A percentile compares a stretch with the other conserved stretches of the same genome.
phyloP scores from a whole-genome alignment of 2,329 filamentous ascomycete species.

The Orbilia blumenaviensis region DNA sequence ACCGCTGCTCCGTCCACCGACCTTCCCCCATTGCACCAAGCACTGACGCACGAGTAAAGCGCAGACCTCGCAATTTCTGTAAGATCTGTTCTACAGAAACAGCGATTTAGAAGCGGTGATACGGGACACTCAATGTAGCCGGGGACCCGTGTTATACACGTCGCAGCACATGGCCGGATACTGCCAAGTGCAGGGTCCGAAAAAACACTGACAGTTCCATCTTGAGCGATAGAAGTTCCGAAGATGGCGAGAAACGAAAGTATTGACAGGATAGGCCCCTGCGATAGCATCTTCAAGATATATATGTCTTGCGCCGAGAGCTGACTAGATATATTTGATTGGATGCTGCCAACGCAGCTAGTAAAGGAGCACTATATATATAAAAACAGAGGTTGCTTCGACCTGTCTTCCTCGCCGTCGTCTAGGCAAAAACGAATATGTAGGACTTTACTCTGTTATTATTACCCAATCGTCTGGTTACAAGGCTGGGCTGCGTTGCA shows the following conservation, averaged over 20 bases:
- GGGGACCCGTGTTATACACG: neutral
- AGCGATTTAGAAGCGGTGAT: constrained; percentile 9
- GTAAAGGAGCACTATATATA: too few relatives aligned
- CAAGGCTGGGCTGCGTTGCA: too few relatives aligned
- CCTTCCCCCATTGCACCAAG: constrained; percentile 9
- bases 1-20: constrained; percentile 5
- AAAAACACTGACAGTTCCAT: constrained; percentile 15
- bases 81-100: constrained; percentile 42
- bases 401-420: too few relatives aligned
- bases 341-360: too few relatives aligned
- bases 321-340: too few relatives aligned
- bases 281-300: too few relatives aligned
- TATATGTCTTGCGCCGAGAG: too few relatives aligned
- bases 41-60: neutral
- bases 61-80: constrained; percentile 19
- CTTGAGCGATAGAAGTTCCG: neutral
- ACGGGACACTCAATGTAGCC: constrained; percentile 5
- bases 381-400: too few relatives aligned
- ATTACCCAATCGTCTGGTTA: too few relatives aligned
- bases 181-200: neutral
- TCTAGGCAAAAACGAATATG: too few relatives aligned
- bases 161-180: constrained; percentile 23
- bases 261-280: too few relatives aligned
- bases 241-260: neutral
- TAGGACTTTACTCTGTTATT: too few relatives aligned